Conservation (phyloP, 2,329 filamentous ascomycete species). For the Arthrocladium fulminans region DNA sequence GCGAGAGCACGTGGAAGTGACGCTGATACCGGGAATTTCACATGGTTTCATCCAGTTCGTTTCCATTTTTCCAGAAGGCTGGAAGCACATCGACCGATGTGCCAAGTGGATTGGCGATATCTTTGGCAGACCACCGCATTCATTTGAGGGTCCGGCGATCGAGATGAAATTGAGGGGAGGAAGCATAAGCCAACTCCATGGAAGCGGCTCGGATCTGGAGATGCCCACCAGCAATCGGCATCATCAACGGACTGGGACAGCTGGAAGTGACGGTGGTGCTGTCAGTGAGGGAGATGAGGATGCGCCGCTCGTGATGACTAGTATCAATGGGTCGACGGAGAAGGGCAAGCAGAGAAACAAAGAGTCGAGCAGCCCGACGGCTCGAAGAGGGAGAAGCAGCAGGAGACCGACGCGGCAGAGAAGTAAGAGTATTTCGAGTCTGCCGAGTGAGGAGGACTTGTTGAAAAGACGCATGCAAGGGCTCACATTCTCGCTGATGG, state of each 20-base stretch:
- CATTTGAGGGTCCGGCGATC: conserved; percentile 33
- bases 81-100: conserved; percentile 74
- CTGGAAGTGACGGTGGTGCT: conserved; percentile 52
- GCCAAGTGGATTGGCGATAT: conserved; percentile 73
- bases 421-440: conserved; percentile 34
- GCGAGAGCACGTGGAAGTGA: conserved; percentile 69
- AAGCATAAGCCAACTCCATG: conserved; percentile 7
- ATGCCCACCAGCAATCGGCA: conserved; percentile 16
- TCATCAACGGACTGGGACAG: conserved; percentile 27
- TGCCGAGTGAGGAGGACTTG: conserved; percentile 50
- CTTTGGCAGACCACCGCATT: conserved; percentile 48
- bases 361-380: conserved; percentile 1
- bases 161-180: conserved; percentile 23
- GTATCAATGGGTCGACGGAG: conserved; percentile 11
- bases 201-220: conserved; percentile 9
- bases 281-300: conserved; percentile 21
- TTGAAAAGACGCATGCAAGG: conserved; percentile 49
- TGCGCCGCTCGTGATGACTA: conserved; percentile 23
- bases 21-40: conserved; percentile 76
- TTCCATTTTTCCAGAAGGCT: conserved; percentile 76
- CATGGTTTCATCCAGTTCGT: conserved; percentile 95
- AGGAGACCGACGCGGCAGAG: conserved; percentile 15
- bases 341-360: conserved; percentile 12
- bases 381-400: conserved; percentile 15
- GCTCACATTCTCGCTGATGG: conserved; percentile 45